Evolutionary conservation across 2,329 filamentous ascomycete species (phyloP).

Genomic region (Neofusicoccum cordaticola): DNA sequence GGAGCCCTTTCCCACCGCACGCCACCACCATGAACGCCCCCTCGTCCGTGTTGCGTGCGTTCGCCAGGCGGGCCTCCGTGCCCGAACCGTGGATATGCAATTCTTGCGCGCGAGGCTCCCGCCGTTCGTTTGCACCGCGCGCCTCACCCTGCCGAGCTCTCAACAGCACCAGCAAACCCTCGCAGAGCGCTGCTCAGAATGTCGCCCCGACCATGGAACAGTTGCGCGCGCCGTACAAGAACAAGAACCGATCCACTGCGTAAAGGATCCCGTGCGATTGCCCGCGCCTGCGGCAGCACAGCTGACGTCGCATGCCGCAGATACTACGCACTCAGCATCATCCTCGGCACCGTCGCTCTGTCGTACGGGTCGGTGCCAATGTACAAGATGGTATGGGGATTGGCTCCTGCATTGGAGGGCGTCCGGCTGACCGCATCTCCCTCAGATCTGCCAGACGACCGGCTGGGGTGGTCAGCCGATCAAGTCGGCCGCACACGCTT

Average conservation of each 20-base stretch:
- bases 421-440: neutral
- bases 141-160: slow-evolving; percentile 28
- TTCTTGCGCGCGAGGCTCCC: slow-evolving; percentile 32
- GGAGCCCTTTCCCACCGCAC: neutral
- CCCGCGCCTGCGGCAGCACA: neutral
- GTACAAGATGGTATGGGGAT: slow-evolving; percentile 73
- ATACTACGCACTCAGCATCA: slow-evolving; percentile 73
- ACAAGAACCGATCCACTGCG: slow-evolving; percentile 67
- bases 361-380: slow-evolving; percentile 81
- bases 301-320: slow-evolving; percentile 36
- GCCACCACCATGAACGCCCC: slow-evolving; percentile 11
- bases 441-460: slow-evolving; percentile 75
- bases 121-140: slow-evolving; percentile 20
- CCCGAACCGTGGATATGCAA: slow-evolving; percentile 36
- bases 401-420: neutral
- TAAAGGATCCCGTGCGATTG: slow-evolving; percentile 34
- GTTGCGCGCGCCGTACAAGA: slow-evolving; percentile 61
- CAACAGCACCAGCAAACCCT: slow-evolving; percentile 30
- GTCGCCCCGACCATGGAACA: slow-evolving; percentile 60
- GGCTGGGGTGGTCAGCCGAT: slow-evolving; percentile 93
- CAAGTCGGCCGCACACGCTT: slow-evolving; percentile 69
- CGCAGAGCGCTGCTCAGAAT: slow-evolving; percentile 25
- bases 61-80: slow-evolving; percentile 10
- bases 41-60: neutral
- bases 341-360: slow-evolving; percentile 74